These are phyloP conservation scores for Solanum appendiculatum DNA, from an alignment of 257 asterid species.

Conservation along the genomic window DNA sequence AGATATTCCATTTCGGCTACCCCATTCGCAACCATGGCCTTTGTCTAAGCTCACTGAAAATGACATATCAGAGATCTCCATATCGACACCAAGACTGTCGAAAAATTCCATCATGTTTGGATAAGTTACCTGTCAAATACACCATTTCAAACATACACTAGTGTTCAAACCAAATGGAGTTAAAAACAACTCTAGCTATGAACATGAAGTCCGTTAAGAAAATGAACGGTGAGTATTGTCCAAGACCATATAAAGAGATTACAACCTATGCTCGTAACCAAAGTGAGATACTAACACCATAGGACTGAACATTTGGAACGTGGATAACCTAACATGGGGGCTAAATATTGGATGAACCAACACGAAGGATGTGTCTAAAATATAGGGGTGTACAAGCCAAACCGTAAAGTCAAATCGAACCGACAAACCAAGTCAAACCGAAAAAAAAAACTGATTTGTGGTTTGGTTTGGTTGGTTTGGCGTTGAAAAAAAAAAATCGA, in stretches of 20 bases:
- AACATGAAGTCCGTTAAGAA: background rate
- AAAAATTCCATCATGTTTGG: slow-evolving; percentile 98
- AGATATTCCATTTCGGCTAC: slow-evolving; percentile 68
- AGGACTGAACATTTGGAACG: background rate
- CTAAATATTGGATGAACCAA: background rate
- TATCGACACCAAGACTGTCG: slow-evolving; percentile 78
- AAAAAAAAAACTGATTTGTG: no score
- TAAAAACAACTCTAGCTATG: background rate
- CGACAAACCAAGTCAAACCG: no score
- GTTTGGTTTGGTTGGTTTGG: no score
- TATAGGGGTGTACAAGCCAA: no score
- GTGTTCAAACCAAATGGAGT: background rate
- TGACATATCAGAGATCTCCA: slow-evolving; percentile 96
- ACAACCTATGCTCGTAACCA: background rate
- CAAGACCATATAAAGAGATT: background rate
- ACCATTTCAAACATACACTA: background rate
- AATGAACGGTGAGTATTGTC: background rate
- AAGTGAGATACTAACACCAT: background rate
- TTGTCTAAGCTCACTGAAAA: slow-evolving; percentile 85
- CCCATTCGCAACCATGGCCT: slow-evolving; percentile 88
- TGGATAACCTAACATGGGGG: background rate
- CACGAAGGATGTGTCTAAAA: background rate
- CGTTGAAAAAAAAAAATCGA: no score
- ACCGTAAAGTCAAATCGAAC: no score
- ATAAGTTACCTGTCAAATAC: slow-evolving; percentile 66